Evolutionary conservation across 1,284 basidiomycete genomes (phyloP), one percentile per base, ranked within the genome.

Genomic region (Uromyces viciae-fabae): DNA sequence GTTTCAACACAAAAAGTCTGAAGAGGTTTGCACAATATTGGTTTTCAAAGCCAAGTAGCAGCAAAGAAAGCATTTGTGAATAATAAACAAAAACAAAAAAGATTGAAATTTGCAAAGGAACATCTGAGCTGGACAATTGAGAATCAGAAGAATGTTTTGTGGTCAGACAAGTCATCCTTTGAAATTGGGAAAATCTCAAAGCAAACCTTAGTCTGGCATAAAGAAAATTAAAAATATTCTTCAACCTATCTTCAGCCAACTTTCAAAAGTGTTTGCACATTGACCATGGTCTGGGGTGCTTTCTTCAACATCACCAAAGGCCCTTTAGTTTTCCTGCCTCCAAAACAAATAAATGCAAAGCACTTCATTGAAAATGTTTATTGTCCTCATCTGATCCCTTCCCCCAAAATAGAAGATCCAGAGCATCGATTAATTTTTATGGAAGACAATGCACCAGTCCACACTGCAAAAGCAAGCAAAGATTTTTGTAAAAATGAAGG

Each of bases 131-230:
- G 42, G 42, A 46, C 19, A 3, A 40, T 49, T 3, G 3, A 33
- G 3, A 33, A 73, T 49, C 38, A 49, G 71, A 4, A 5, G 14
- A 54, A 33, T 17, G 71, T 73, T 2, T 25, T 73, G 3, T 73
- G 71, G 71, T 54, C 33, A 17, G 46, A 73, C 49, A 33, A 73
- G n/a, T 73, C 71, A 9, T 52, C 49, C 3, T 73, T 73, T 56
- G 71, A 73, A 38, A 52, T 36, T 54, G 71, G 49, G 2, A 73
- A 73, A 33, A 54, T 5, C 15, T 52, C 33, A 22, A 9, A 43
- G 15, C 17, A 9, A 7, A 38, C 40, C 17, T n/a, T 17, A 8
- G 71, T 73, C 14, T 73, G 71, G 71, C 22, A 42, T 22, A 46
- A 33, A 71, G 33, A 17, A 7, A 3, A 22, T 15, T 15, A 38